These are phyloP conservation scores for Linum lewisii DNA, from an alignment of 345 rosid genomes.

Conservation along the genomic window DNA sequence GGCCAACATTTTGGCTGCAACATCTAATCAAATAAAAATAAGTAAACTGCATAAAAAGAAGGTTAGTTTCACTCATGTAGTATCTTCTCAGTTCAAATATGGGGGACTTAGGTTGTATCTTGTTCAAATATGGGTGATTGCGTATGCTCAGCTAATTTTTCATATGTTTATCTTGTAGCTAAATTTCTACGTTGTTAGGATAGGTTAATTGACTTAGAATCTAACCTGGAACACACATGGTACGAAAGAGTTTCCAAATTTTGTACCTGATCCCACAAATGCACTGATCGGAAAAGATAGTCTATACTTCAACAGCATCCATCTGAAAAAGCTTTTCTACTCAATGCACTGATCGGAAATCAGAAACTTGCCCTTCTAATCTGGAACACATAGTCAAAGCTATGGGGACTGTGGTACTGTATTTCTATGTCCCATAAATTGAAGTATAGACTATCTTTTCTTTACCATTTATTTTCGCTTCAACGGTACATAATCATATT, in stretches of 20 bases:
- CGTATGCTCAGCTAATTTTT: no score
- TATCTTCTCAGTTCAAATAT: neutral
- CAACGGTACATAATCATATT: neutral
- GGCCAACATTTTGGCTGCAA: conserved; percentile 24
- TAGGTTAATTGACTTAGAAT: conserved; percentile 79
- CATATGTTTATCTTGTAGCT: conserved; percentile 50
- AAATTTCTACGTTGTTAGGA: conserved; percentile 69
- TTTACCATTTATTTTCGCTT: neutral
- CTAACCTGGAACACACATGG: conserved; percentile 77
- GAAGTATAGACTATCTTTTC: neutral
- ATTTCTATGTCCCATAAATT: neutral
- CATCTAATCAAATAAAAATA: conserved; percentile 29
- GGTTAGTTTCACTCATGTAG: conserved; percentile 30
- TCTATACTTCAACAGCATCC: conserved; percentile 32
- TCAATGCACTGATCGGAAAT: conserved; percentile 29
- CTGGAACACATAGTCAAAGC: conserved; percentile 50
- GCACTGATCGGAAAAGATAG: no score
- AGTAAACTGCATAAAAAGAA: conserved; percentile 78
- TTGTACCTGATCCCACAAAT: conserved; percentile 62
- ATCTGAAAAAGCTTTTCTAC: conserved; percentile 33
- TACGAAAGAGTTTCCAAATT: conserved; percentile 45
- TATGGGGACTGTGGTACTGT: conserved; percentile 90
- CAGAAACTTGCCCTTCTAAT: conserved; percentile 23
- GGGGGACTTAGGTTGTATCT: no score
- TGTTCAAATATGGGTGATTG: no score